A percentile compares a stretch with the other conserved stretches of the same genome.
Conservation (phyloP, 2,329 filamentous ascomycete genomes). For the Fusarium sp. region DNA sequence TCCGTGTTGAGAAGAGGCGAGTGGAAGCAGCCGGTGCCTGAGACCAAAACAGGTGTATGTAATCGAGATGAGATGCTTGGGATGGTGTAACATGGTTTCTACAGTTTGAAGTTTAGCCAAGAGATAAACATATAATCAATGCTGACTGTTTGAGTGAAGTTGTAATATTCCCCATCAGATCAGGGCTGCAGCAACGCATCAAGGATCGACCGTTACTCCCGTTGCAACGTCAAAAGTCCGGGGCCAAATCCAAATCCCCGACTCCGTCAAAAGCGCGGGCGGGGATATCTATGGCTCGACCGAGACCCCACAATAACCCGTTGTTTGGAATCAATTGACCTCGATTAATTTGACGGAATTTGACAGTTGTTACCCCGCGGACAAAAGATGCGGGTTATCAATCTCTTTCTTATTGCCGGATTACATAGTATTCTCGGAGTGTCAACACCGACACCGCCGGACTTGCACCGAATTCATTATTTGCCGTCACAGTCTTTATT, state of each 20-base stretch:
- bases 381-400: conserved; percentile 26
- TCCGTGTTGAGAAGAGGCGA: conserved; percentile 1
- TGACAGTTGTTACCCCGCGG: conserved; percentile 3
- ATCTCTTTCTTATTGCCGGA: conserved; percentile 36
- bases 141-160: too few relatives aligned
- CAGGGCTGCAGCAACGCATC: not conserved
- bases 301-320: conserved; percentile 24
- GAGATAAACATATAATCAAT: too few relatives aligned
- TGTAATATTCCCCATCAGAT: not conserved
- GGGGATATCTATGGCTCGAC: conserved; percentile 30
- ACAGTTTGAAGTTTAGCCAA: too few relatives aligned
- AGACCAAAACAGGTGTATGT: too few relatives aligned
- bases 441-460: conserved; percentile 25
- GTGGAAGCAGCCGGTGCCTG: too few relatives aligned
- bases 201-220: not conserved
- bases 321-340: not conserved
- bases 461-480: conserved; percentile 5
- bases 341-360: not conserved
- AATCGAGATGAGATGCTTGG: too few relatives aligned
- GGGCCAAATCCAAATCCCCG: conserved; percentile 28
- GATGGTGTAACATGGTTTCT: too few relatives aligned
- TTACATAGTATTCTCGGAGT: not conserved
- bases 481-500: conserved; percentile 5
- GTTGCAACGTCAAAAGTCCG: conserved; percentile 13
- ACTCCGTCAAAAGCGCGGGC: conserved; percentile 34